A percentile compares a stretch with the other conserved stretches of the same genome.
Evolutionary conservation across 2,329 filamentous ascomycete genomes (phyloP).

Genomic region (Ophiostoma ulmi): DNA sequence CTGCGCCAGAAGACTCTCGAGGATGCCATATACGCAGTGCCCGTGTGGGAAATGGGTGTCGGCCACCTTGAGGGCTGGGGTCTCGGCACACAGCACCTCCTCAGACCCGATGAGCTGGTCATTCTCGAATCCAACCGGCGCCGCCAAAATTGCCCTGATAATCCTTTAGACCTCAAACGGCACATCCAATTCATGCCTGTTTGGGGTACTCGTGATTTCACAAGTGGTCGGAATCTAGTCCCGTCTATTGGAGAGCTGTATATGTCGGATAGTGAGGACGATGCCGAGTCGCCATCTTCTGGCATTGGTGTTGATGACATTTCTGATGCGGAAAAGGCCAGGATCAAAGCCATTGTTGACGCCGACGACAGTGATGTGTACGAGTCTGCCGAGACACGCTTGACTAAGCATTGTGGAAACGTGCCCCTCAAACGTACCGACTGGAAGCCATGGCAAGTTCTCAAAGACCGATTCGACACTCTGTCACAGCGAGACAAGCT

Average conservation of each 20-base stretch:
- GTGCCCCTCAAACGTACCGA: constrained; percentile 34
- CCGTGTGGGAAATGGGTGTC: constrained; percentile 47
- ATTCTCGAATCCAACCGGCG: constrained; percentile 51
- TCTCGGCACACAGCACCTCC: constrained; percentile 41
- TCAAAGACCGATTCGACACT: constrained; percentile 42
- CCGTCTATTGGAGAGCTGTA: constrained; percentile 40
- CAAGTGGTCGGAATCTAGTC: constrained; percentile 43
- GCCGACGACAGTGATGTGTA: constrained; percentile 13
- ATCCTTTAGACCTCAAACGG: constrained; percentile 49
- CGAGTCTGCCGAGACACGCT: constrained; percentile 31
- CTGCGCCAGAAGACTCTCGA: neutral
- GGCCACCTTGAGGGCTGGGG: constrained; percentile 56
- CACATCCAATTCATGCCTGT: constrained; percentile 51
- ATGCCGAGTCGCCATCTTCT: neutral
- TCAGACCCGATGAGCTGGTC: constrained; percentile 55
- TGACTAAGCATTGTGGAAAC: constrained; percentile 33
- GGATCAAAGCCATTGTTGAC: neutral
- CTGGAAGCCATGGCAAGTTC: constrained; percentile 43
- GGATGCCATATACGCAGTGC: constrained; percentile 47
- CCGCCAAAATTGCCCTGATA: constrained; percentile 27
- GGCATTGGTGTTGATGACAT: neutral
- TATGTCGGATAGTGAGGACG: constrained; percentile 42
- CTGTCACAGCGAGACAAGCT: constrained; percentile 38
- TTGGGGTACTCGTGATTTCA: constrained; percentile 57
- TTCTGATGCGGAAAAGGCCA: neutral